Conservation (phyloP, 116 monocot species). For the Cymodocea nodosa region DNA sequence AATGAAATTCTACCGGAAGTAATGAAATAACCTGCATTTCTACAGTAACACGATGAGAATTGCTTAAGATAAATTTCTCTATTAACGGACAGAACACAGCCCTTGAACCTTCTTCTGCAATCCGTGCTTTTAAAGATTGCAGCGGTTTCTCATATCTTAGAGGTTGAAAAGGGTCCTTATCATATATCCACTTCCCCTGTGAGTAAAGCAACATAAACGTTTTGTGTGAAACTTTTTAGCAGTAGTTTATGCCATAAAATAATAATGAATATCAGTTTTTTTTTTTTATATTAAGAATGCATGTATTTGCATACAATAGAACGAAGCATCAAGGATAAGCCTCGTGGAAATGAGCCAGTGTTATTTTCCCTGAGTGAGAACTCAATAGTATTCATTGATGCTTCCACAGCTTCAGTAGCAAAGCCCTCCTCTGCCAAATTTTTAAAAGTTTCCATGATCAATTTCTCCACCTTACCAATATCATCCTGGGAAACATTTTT, state of each 20-base stretch:
- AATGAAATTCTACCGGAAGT: background rate
- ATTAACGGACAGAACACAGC: conserved; percentile 87
- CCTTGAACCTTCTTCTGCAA: conserved; percentile 75
- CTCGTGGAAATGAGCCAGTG: conserved; percentile 93
- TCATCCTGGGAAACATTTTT: conserved; percentile 78
- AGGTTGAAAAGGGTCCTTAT: conserved; percentile 93
- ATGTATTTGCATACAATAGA: conserved; percentile 56
- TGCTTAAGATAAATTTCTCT: conserved; percentile 78
- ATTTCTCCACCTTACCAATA: conserved; percentile 67
- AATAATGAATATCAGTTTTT: background rate
- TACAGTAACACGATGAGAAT: conserved; percentile 80
- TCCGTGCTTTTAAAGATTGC: conserved; percentile 67
- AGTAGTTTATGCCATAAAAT: background rate
- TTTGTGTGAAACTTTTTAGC: too few relatives aligned
- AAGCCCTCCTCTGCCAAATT: conserved; percentile 80
- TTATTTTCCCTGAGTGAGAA: conserved; percentile 97
- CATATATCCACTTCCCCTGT: conserved; percentile 99
- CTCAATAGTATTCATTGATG: conserved; percentile 97
- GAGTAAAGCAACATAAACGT: background rate
- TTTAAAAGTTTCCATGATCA: conserved; percentile 64
- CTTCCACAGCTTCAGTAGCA: conserved; percentile 83
- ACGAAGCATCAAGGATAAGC: conserved; percentile 94
- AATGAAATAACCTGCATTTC: conserved; percentile 77
- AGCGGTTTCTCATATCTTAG: conserved; percentile 87
- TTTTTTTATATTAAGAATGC: background rate